Evolutionary conservation across 2,329 filamentous ascomycete genomes (phyloP).

Genomic region (Diplocarpon mali): DNA sequence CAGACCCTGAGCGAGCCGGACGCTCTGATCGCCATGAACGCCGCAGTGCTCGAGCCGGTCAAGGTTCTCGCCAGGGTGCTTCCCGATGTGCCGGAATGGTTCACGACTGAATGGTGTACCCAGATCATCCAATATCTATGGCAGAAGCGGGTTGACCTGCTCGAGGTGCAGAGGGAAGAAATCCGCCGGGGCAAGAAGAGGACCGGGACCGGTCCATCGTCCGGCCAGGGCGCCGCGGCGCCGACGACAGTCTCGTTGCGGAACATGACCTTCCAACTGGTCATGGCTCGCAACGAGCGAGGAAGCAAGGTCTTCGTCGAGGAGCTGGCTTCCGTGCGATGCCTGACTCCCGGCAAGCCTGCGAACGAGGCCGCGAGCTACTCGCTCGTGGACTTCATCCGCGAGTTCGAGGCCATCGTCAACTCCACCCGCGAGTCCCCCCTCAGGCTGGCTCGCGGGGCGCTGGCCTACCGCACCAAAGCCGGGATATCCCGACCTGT

Average conservation of each 20-base stretch:
- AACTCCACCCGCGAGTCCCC: not conserved
- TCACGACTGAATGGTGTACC: not conserved
- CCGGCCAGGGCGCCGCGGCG: not conserved
- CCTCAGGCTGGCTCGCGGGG: not conserved
- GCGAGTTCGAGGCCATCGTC: not conserved
- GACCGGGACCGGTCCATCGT: not conserved
- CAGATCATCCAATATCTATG: not conserved
- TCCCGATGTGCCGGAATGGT: slow-evolving; percentile 1
- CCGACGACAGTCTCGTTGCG: not conserved
- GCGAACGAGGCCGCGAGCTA: not conserved
- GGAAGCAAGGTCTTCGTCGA: not conserved
- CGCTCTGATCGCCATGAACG: not conserved
- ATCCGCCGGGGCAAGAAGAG: not conserved
- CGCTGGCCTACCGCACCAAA: not conserved
- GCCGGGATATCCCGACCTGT: not conserved
- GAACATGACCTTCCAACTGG: not conserved
- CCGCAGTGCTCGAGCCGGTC: not conserved
- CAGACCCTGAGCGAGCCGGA: not conserved
- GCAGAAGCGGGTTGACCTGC: not conserved
- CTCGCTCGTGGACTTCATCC: not conserved
- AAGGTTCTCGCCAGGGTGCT: not conserved
- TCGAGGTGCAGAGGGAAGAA: not conserved
- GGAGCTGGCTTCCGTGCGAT: not conserved
- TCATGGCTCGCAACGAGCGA: not conserved
- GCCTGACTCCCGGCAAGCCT: not conserved